Evolutionary conservation across 495 filamentous ascomycete species (phyloP).

Genomic region (Tuber magnatum): DNA sequence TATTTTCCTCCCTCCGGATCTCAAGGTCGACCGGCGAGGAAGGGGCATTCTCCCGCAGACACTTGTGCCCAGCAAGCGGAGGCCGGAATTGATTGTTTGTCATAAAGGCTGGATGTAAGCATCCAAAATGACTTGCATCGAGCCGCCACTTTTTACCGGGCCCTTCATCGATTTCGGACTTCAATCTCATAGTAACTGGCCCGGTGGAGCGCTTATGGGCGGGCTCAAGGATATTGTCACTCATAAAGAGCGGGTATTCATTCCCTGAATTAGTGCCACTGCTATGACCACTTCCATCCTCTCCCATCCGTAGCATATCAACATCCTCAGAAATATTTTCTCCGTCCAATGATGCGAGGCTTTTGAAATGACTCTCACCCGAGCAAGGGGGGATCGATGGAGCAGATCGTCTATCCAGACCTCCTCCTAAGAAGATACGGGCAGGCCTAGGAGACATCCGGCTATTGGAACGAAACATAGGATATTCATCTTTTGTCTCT

Average conservation of each 20-base stretch:
- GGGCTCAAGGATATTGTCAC: background rate
- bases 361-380: background rate
- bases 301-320: background rate
- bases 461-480: background rate
- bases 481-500: background rate
- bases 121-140: background rate
- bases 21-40: background rate
- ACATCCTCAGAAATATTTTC: background rate
- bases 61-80: background rate
- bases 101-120: background rate
- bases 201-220: background rate
- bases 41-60: background rate
- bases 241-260: background rate
- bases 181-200: background rate
- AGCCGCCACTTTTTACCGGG: background rate
- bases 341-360: background rate
- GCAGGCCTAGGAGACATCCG: background rate
- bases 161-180: background rate
- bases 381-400: background rate
- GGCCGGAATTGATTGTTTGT: background rate
- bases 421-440: background rate
- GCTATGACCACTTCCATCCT: background rate
- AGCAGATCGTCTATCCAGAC: background rate
- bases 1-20: background rate
- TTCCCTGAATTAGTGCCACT: background rate